Conservation (phyloP, 2,329 filamentous ascomycete genomes). For the Xylariaceae sp. region DNA sequence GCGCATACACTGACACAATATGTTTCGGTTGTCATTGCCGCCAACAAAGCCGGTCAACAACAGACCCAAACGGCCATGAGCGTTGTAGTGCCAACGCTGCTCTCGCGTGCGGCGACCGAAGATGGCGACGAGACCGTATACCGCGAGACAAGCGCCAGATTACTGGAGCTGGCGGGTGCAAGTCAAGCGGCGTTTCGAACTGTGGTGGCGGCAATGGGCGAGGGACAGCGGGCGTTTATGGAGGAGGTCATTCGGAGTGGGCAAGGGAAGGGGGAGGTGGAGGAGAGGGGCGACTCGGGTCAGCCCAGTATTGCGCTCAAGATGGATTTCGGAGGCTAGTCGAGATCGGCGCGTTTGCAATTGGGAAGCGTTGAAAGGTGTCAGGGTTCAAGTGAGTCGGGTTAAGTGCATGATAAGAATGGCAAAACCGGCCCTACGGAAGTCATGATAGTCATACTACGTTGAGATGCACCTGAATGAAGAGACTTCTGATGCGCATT, state of each 20-base stretch:
- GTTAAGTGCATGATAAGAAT: no score
- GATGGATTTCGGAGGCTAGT: slow-evolving; percentile 75
- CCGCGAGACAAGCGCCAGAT: slow-evolving; percentile 66
- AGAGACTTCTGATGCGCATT: no score
- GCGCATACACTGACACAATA: slow-evolving; percentile 74
- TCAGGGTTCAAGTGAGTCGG: no score
- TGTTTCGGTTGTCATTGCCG: slow-evolving; percentile 41
- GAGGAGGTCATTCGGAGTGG: slow-evolving; percentile 74
- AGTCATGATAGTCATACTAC: no score
- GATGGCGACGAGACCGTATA: slow-evolving; percentile 48
- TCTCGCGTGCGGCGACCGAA: slow-evolving; percentile 66
- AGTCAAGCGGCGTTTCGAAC: slow-evolving; percentile 71
- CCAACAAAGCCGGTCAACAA: slow-evolving; percentile 13
- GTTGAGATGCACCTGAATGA: no score
- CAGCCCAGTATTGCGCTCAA: slow-evolving; percentile 87
- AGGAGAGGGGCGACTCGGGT: slow-evolving; percentile 40
- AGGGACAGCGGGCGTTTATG: slow-evolving; percentile 69
- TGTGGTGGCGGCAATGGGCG: slow-evolving; percentile 67
- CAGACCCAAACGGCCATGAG: slow-evolving; percentile 61
- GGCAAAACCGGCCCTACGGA: no score
- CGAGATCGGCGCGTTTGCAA: no score
- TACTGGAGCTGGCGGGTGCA: slow-evolving; percentile 76
- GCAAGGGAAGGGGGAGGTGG: slow-evolving; percentile 40
- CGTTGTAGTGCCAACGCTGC: slow-evolving; percentile 71
- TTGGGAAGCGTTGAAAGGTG: background rate